phyloP scores from a whole-genome alignment of 2,329 filamentous ascomycete species.

The Diaporthe longicolla region DNA sequence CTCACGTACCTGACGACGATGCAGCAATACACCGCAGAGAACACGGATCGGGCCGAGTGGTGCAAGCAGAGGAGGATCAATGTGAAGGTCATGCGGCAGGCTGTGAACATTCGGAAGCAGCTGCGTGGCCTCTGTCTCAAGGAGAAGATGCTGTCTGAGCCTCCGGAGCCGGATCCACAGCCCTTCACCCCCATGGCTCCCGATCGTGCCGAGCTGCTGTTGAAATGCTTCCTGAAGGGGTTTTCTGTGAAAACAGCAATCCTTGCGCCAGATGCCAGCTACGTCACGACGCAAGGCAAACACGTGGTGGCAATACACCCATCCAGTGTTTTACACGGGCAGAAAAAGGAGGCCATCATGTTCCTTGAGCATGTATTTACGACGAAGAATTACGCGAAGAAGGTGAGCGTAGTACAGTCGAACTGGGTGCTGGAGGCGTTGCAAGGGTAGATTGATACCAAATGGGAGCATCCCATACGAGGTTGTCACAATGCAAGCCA shows the following conservation, averaged over 20 bases:
- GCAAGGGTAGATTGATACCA: not conserved
- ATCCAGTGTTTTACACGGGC: slow-evolving; percentile 72
- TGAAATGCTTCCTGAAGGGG: slow-evolving; percentile 74
- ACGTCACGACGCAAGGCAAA: slow-evolving; percentile 71
- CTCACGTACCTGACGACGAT: slow-evolving; percentile 75
- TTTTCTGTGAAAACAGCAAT: slow-evolving; percentile 74
- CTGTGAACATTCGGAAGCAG: slow-evolving; percentile 73
- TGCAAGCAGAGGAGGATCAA: slow-evolving; percentile 71
- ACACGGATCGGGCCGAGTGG: slow-evolving; percentile 68
- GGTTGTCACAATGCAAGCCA: not conserved
- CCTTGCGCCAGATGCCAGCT: slow-evolving; percentile 72
- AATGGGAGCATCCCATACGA: not conserved
- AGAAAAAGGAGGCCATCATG: slow-evolving; percentile 77
- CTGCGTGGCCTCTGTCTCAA: slow-evolving; percentile 69
- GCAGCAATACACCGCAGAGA: slow-evolving; percentile 72
- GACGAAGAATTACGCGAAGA: slow-evolving; percentile 76
- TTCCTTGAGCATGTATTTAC: slow-evolving; percentile 78
- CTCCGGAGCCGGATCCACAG: slow-evolving; percentile 66
- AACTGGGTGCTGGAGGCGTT: slow-evolving; percentile 69
- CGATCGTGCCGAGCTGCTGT: slow-evolving; percentile 66
- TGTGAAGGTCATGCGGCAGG: slow-evolving; percentile 73
- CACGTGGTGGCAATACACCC: slow-evolving; percentile 75
- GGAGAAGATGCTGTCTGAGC: slow-evolving; percentile 63
- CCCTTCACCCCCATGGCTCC: slow-evolving; percentile 69
- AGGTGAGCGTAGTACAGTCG: slow-evolving; percentile 73